Conservation (phyloP, 257 asterid genomes). For the Primulina huaijiensis region DNA sequence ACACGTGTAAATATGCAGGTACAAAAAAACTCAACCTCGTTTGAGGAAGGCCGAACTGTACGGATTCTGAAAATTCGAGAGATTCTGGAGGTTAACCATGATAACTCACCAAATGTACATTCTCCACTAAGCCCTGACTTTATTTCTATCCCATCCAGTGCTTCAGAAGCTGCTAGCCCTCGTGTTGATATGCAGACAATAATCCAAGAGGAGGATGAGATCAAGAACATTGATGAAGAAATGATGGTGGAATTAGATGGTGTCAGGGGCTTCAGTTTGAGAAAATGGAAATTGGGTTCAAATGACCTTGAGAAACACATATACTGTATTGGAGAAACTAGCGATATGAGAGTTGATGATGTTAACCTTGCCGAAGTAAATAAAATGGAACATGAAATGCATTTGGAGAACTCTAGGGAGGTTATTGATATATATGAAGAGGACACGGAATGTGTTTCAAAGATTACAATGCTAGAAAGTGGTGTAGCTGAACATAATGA, state of each 20-base stretch:
- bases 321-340: slow-evolving; percentile 31
- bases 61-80: slow-evolving; percentile 33
- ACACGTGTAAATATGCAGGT: slow-evolving; percentile 38
- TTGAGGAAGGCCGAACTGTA: slow-evolving; percentile 29
- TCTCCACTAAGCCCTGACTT: slow-evolving; percentile 54
- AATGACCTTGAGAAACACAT: slow-evolving; percentile 32
- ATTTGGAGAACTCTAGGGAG: slow-evolving; percentile 25
- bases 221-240: slow-evolving; percentile 67
- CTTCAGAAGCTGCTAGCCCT: slow-evolving; percentile 38
- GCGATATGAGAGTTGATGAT: slow-evolving; percentile 23
- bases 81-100: slow-evolving; percentile 38
- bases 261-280: slow-evolving; percentile 61
- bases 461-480: slow-evolving; percentile 27
- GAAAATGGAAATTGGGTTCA: slow-evolving; percentile 36
- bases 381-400: slow-evolving; percentile 21
- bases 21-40: slow-evolving; percentile 31
- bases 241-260: slow-evolving; percentile 67
- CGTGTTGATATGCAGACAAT: slow-evolving; percentile 37
- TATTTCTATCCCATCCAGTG: slow-evolving; percentile 37
- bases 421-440: slow-evolving; percentile 28
- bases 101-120: slow-evolving; percentile 29
- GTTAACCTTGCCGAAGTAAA: slow-evolving; percentile 25
- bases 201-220: slow-evolving; percentile 53
- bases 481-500: slow-evolving; percentile 28
- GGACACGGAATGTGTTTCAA: slow-evolving; percentile 31